These are phyloP conservation scores for Fraxinus platypoda DNA, from an alignment of 305 asterid genomes.

Conservation along the genomic window DNA sequence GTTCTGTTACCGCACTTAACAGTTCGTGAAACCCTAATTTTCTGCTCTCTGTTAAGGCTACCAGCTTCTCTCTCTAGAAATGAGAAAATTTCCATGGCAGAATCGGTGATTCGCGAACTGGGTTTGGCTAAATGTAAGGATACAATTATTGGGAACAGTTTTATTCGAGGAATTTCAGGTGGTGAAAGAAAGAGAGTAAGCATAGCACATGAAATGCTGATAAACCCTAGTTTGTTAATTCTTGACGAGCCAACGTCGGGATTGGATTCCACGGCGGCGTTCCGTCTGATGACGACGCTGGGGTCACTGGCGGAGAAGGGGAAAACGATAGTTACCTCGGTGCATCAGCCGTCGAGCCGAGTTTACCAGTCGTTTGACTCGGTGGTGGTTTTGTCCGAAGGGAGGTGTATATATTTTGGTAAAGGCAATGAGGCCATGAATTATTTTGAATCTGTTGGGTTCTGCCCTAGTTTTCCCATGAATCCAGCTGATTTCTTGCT, in stretches of 20 bases:
- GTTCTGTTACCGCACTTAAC: conserved; percentile 73
- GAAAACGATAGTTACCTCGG: conserved; percentile 55
- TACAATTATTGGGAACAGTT: conserved; percentile 70
- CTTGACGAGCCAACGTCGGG: conserved; percentile 96
- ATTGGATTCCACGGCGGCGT: conserved; percentile 85
- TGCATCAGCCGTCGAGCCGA: conserved; percentile 68
- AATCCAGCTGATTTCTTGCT: conserved; percentile 94
- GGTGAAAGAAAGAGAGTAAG: conserved; percentile 92
- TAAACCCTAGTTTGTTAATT: conserved; percentile 79
- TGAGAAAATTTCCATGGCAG: conserved; percentile 57
- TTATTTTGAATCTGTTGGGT: conserved; percentile 45
- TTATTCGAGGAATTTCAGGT: conserved; percentile 78
- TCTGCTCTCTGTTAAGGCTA: conserved; percentile 63
- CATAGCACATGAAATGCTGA: conserved; percentile 86
- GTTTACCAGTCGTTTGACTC: conserved; percentile 50
- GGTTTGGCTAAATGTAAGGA: conserved; percentile 62
- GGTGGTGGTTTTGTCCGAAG: conserved; percentile 51
- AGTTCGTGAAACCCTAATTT: conserved; percentile 72
- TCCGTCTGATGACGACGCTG: conserved; percentile 54
- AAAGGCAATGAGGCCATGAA: conserved; percentile 39
- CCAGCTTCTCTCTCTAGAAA: conserved; percentile 37
- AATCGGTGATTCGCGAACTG: conserved; percentile 58
- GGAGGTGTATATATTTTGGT: conserved; percentile 50
- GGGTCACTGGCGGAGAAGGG: conserved; percentile 67
- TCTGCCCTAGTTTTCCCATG: conserved; percentile 45